phyloP scores from a whole-genome alignment of 352 stramenopile species.

The Globisporangium iwayamae region DNA sequence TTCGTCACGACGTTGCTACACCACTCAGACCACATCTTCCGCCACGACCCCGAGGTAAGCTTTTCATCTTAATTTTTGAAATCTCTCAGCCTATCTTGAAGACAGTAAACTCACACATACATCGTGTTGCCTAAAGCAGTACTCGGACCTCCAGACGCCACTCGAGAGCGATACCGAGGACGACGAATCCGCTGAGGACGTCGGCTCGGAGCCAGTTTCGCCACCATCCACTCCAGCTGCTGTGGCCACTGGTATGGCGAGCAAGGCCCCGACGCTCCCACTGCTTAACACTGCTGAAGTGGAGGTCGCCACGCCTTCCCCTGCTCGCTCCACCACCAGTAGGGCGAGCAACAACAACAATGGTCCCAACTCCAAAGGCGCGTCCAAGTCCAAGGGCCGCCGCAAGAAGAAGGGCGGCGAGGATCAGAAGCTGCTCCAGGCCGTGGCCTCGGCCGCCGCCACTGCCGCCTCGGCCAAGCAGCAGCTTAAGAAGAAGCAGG shows the following conservation, averaged over 20 bases:
- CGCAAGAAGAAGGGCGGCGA: constrained; percentile 42
- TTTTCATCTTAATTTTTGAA: constrained; percentile 1
- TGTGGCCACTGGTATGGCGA: background rate
- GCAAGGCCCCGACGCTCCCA: constrained; percentile 10
- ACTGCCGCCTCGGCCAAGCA: constrained; percentile 2
- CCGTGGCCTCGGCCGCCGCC: background rate
- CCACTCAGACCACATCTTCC: constrained; percentile 72
- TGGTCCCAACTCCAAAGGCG: background rate
- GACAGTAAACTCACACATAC: no score
- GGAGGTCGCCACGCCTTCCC: constrained; percentile 4
- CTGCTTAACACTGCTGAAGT: constrained; percentile 13
- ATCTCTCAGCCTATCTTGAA: no score
- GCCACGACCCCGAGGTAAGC: constrained; percentile 45
- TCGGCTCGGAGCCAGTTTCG: background rate
- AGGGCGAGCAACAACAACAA: constrained; percentile 1
- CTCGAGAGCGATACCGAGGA: constrained; percentile 57
- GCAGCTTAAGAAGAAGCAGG: constrained; percentile 11
- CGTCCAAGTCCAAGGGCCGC: constrained; percentile 23
- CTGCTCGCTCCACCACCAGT: background rate
- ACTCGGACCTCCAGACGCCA: constrained; percentile 26
- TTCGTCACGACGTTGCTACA: constrained; percentile 55
- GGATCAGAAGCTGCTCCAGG: constrained; percentile 13
- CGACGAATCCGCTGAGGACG: constrained; percentile 43
- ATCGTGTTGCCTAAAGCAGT: constrained; percentile 14
- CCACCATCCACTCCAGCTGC: background rate